Conservation (phyloP, 805 yeast species). For the Wickerhamiella shivajii region DNA sequence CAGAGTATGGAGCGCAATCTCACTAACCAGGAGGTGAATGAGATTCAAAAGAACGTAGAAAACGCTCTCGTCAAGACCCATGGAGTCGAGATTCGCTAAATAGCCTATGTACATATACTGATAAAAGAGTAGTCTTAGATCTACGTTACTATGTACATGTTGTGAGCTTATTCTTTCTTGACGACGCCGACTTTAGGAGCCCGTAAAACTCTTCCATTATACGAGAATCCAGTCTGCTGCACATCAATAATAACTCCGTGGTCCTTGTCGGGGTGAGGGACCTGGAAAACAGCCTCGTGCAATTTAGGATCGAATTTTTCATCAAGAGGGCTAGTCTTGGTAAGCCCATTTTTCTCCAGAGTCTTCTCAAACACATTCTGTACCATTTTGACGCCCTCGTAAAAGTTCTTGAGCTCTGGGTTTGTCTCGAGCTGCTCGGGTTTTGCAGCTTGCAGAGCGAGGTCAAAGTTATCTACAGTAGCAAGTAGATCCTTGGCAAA, state of each 20-base stretch:
- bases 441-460: conserved; percentile 58
- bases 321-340: conserved; percentile 69
- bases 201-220: conserved; percentile 77
- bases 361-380: conserved; percentile 76
- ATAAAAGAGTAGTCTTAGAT: background rate
- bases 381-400: conserved; percentile 86
- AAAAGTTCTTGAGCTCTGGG: conserved; percentile 54
- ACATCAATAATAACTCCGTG: conserved; percentile 89
- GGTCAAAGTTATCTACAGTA: conserved; percentile 78
- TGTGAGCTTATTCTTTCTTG: conserved; percentile 30
- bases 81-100: conserved; percentile 41
- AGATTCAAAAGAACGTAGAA: conserved; percentile 52
- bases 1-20: conserved; percentile 92
- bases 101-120: background rate
- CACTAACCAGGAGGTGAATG: conserved; percentile 73
- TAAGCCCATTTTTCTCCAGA: conserved; percentile 61
- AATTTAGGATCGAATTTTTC: conserved; percentile 78
- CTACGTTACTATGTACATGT: conserved; percentile 4
- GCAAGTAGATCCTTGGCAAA: conserved; percentile 83
- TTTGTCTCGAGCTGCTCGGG: conserved; percentile 31
- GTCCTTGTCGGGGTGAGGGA: conserved; percentile 74
- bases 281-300: conserved; percentile 87
- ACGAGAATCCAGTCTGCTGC: conserved; percentile 77
- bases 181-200: conserved; percentile 96
- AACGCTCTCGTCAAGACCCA: conserved; percentile 36